Conservation (phyloP, 1,284 basidiomycete genomes). For the Mycena citricolor region DNA sequence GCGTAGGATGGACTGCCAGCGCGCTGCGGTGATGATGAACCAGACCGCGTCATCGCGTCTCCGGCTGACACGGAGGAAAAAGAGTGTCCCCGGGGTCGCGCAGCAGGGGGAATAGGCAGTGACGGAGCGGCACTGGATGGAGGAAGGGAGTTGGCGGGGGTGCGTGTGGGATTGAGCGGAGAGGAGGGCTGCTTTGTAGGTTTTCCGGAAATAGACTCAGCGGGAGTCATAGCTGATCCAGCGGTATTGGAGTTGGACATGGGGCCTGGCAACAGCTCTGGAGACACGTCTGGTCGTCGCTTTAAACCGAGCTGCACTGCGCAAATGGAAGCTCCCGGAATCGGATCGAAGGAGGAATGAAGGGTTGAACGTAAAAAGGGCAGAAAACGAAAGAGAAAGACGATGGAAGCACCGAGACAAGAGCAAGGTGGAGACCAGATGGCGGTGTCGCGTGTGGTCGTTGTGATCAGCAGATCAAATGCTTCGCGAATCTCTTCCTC, state of each 20-base stretch:
- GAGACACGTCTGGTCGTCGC: constrained; percentile 4
- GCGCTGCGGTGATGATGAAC: constrained; percentile 11
- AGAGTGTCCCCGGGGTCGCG: constrained; percentile 17
- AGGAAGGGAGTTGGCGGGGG: constrained; percentile 14
- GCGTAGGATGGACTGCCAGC: background rate
- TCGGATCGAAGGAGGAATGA: background rate
- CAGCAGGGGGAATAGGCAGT: constrained; percentile 11
- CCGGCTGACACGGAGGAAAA: constrained; percentile 5
- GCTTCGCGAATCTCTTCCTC: no score
- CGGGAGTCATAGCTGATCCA: constrained; percentile 9
- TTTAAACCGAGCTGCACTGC: constrained; percentile 7
- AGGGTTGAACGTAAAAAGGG: background rate
- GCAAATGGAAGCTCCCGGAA: constrained; percentile 18
- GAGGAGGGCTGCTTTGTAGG: constrained; percentile 17
- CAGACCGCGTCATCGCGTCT: constrained; percentile 1
- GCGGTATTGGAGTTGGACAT: constrained; percentile 10
- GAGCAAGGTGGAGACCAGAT: no score
- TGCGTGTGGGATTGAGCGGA: constrained; percentile 18
- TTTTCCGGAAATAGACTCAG: constrained; percentile 8
- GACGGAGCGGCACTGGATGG: constrained; percentile 7
- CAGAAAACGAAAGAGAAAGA: constrained; percentile 8
- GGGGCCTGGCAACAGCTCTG: constrained; percentile 12
- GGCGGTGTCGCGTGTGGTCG: no score
- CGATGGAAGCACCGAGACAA: constrained; percentile 11
- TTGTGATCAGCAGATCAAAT: no score